Evolutionary conservation across 306 rosid genomes (phyloP).

Genomic region (Dalbergia cochinchinensis): DNA sequence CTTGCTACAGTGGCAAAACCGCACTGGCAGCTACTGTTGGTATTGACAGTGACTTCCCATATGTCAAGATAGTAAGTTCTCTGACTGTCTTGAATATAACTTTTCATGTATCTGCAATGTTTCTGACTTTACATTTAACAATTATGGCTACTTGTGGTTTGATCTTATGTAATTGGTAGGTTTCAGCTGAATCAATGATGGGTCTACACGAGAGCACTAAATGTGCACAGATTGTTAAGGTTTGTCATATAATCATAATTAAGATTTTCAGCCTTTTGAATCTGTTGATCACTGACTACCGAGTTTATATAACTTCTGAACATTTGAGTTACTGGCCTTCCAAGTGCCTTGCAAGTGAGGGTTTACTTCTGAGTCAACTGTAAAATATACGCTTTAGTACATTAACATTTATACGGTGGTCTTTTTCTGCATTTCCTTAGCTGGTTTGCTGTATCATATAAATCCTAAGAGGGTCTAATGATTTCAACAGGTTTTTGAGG

Average conservation of each 20-base stretch:
- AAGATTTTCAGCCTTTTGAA: conserved; percentile 36
- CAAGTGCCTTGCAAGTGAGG: conserved; percentile 9
- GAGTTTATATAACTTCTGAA: conserved; percentile 19
- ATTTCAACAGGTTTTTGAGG: conserved; percentile 86
- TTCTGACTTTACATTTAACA: conserved; percentile 10
- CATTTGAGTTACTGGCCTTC: conserved; percentile 25
- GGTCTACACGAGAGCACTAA: conserved; percentile 96
- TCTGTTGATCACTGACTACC: not conserved
- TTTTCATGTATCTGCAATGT: conserved; percentile 38
- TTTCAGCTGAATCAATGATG: conserved; percentile 94
- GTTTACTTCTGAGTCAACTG: conserved; percentile 32
- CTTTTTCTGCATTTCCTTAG: conserved; percentile 29
- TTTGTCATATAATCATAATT: conserved; percentile 48
- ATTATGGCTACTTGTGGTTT: conserved; percentile 37
- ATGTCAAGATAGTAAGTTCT: conserved; percentile 94
- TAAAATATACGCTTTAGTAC: conserved; percentile 28
- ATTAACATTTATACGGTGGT: conserved; percentile 19
- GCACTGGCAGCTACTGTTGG: conserved; percentile 97
- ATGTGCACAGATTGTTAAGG: conserved; percentile 95
- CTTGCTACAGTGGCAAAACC: conserved; percentile 86
- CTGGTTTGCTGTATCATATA: conserved; percentile 15
- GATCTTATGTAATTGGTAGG: conserved; percentile 55
- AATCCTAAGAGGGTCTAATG: conserved; percentile 41
- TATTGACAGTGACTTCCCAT: conserved; percentile 95
- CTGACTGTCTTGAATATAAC: conserved; percentile 31